phyloP scores from a whole-genome alignment of 2,329 filamentous ascomycete species.

The Paracoccidioides brasiliensis region DNA sequence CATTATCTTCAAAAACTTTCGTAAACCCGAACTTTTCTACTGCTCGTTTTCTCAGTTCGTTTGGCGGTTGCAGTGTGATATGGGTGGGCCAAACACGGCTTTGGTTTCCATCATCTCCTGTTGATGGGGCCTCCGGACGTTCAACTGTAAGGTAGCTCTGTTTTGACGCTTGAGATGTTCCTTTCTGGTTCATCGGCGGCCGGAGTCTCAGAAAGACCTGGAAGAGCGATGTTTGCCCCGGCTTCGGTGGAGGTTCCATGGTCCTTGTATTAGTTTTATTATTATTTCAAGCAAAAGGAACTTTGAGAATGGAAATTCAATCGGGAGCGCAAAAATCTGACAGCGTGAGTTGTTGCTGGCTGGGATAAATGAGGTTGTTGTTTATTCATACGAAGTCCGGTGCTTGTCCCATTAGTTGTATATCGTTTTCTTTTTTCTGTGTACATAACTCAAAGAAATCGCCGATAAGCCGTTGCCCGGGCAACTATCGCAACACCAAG shows the following conservation, averaged over 20 bases:
- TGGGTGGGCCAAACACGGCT: slow-evolving; percentile 43
- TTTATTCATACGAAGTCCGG: neutral
- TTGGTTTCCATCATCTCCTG: slow-evolving; percentile 24
- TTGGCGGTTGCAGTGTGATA: slow-evolving; percentile 66
- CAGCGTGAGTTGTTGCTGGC: neutral
- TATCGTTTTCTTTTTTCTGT: neutral
- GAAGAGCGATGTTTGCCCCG: slow-evolving; percentile 49
- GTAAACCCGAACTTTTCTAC: slow-evolving; percentile 94
- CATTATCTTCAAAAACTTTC: slow-evolving; percentile 76
- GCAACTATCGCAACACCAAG: neutral
- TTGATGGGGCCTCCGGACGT: slow-evolving; percentile 24
- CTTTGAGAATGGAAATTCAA: neutral
- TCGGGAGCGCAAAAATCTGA: neutral
- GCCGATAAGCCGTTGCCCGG: neutral
- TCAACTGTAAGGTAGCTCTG: slow-evolving; percentile 55
- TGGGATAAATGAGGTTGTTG: neutral
- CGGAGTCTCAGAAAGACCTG: slow-evolving; percentile 82
- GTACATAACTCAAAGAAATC: too few species aligned
- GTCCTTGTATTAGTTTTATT: neutral
- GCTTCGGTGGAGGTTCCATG: slow-evolving; percentile 33
- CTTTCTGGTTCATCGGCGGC: slow-evolving; percentile 39
- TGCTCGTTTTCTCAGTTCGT: slow-evolving; percentile 68
- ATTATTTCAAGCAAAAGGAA: neutral
- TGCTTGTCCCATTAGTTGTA: neutral
- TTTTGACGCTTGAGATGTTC: slow-evolving; percentile 21